These are phyloP conservation scores for Lathyrus oleraceus DNA, from an alignment of 306 rosid genomes.

Conservation along the genomic window DNA sequence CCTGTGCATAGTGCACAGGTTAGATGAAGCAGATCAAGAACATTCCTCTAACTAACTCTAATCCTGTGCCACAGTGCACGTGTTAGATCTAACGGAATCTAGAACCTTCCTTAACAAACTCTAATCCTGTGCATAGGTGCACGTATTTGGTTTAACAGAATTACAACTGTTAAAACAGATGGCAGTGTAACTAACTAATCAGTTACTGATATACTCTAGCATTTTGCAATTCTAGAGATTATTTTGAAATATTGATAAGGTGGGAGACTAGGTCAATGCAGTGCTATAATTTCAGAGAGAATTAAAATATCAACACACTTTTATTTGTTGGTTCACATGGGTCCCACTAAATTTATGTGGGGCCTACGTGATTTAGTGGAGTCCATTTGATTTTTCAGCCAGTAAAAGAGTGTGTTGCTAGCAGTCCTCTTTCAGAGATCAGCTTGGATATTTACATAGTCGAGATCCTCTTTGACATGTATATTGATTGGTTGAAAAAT, in stretches of 20 bases:
- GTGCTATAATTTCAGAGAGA: not conserved
- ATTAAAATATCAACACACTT: not conserved
- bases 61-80: too few species aligned
- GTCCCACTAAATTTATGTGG: not conserved
- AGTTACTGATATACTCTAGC: not conserved
- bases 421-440: not conserved
- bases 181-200: too few species aligned
- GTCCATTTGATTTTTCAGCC: not conserved
- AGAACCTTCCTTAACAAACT: too few species aligned
- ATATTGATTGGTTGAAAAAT: not conserved
- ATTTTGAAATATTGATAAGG: not conserved
- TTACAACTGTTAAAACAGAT: too few species aligned
- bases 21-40: too few species aligned
- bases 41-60: too few species aligned
- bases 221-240: not conserved
- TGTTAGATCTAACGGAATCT: too few species aligned
- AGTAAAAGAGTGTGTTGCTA: not conserved
- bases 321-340: not conserved
- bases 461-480: conserved; percentile 3
- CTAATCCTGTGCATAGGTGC: too few species aligned
- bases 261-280: not conserved
- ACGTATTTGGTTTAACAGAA: too few species aligned
- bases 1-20: too few species aligned
- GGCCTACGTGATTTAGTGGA: not conserved
- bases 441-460: not conserved